phyloP scores from a whole-genome alignment of 176 grass and related monocot species.

The Urochloa ruziziensis region DNA sequence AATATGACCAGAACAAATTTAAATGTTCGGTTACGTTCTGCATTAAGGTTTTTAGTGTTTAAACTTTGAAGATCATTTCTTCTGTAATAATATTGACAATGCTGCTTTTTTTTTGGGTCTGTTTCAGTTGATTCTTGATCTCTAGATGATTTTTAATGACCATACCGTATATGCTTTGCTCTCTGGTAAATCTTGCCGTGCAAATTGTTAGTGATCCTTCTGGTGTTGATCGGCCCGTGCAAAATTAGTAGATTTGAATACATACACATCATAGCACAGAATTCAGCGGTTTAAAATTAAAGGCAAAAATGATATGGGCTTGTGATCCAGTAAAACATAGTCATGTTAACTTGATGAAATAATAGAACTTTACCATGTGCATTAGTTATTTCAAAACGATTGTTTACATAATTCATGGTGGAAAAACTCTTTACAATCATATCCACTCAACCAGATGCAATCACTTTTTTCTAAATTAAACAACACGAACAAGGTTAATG shows the following conservation, averaged over 20 bases:
- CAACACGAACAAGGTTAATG: background rate
- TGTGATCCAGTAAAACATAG: background rate
- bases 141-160: too few species aligned
- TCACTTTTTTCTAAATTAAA: conserved; percentile 23
- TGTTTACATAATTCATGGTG: conserved; percentile 18
- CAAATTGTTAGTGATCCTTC: too few species aligned
- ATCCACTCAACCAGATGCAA: background rate
- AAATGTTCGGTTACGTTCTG: too few species aligned
- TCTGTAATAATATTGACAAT: too few species aligned
- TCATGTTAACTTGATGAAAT: background rate
- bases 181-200: too few species aligned
- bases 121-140: too few species aligned
- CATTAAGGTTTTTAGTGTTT: too few species aligned
- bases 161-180: too few species aligned
- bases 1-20: too few species aligned
- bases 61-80: too few species aligned
- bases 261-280: background rate
- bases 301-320: background rate
- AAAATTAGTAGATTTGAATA: background rate
- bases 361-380: background rate
- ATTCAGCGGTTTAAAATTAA: background rate
- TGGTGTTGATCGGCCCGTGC: too few species aligned
- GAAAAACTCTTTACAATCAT: background rate
- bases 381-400: conserved; percentile 21
- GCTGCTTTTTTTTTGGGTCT: too few species aligned